Base-by-base conservation (phyloP, 169 alveolate species). In the Cryptosporidium parvum region DNA sequence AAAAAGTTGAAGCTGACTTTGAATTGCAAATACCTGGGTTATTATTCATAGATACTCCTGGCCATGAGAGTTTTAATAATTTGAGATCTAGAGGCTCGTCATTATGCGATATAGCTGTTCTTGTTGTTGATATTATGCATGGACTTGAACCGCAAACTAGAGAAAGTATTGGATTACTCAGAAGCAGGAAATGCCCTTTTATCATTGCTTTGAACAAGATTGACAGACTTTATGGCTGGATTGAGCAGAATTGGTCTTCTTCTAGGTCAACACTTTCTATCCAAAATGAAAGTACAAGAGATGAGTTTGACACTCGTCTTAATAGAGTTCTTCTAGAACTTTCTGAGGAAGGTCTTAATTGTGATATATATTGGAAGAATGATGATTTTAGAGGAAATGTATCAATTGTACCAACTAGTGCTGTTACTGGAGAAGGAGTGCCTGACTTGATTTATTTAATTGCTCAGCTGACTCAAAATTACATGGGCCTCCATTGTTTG, bases 111-210 rank as follows among this genome's bases (percentile, higher is more conserved):
- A 92, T 99, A 45, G 99, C 99, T 9, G 98, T 99, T 52, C 93
- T 99, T 56, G 99, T 99, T 53, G 98, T 99, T n/a, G 99, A 99
- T 94, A 95, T 99, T 80, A 98, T 98, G 99, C 99, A 98, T 93
- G 99, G 99, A 23, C 91, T 99, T 59, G 99, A 98, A 94, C 98
- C 97, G 67, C 98, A 98, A 92, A 98, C 99, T 31, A 92, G 96
- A 14, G 99, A 98, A 91, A 95, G 98, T 67, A 91, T 98, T 16
- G 97, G 97, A 44, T 92, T 98, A 51, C 93, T 98, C 70, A 93
- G 96, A 86, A 94, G 93, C 92, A 95, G 96, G 72, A 93, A 94
- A 70, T 98, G 99, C 73, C 99, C 99, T 3, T 99, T 98, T 94
- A 95, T 99, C 21, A 97, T 99, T 26, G 99, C 99, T 29, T 92